phyloP scores from a whole-genome alignment of 345 rosid genomes.

The Populus nigra region DNA sequence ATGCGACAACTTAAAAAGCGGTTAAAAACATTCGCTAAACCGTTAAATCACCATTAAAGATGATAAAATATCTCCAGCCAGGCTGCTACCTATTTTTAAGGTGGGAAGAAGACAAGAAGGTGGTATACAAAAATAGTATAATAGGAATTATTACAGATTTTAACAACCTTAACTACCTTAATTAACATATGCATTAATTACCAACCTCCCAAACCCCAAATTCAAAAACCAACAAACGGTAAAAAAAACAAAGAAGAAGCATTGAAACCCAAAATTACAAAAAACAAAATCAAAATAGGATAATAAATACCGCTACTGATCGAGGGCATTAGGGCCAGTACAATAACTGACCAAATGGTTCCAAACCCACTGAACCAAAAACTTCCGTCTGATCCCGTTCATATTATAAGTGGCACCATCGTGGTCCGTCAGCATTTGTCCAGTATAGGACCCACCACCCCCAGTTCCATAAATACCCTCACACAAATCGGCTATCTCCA shows the following conservation, averaged over 20 bases:
- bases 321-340: conserved; percentile 91
- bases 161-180: conserved; percentile 35
- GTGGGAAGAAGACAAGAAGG: conserved; percentile 2
- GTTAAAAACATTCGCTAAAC: not conserved
- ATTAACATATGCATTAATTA: conserved; percentile 8
- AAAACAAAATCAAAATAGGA: not conserved
- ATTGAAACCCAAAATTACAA: not conserved
- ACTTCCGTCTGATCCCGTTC: conserved; percentile 80
- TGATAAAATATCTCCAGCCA: not conserved
- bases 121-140: conserved; percentile 29
- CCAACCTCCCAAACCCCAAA: conserved; percentile 8
- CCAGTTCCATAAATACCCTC: conserved; percentile 98
- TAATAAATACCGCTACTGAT: conserved; percentile 31
- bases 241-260: not conserved
- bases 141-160: conserved; percentile 25
- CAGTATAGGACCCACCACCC: conserved; percentile 96
- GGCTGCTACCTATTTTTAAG: not conserved
- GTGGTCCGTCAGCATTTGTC: conserved; percentile 63
- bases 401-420: conserved; percentile 85
- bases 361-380: conserved; percentile 95
- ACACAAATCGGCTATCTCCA: conserved; percentile 89
- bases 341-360: conserved; percentile 74
- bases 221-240: not conserved
- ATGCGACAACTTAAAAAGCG: no score
- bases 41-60: not conserved